Evolutionary conservation across 768 basidiomycete species (phyloP), one percentile per base, ranked within the genome.

Genomic region (Kwoniella europaea): DNA sequence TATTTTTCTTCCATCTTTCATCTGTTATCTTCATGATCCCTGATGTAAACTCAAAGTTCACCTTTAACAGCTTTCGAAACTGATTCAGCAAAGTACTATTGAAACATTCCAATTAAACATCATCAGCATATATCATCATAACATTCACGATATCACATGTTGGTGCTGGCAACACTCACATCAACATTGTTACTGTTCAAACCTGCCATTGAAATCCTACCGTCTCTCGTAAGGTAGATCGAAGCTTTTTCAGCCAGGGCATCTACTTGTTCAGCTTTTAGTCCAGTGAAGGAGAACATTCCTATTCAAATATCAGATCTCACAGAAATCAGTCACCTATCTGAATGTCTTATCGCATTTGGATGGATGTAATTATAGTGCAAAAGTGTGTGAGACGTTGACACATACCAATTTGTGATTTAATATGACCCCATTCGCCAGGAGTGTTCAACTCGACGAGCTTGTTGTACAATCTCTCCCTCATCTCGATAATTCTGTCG

Each of bases 381-480:
- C 10, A 16, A 62, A 42, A 1, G 22, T n/a, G 41, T 27, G 15
- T 20, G 16, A 15, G 29, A 60, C 42, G 66, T 27, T 27, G 27
- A 27, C 27, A 27, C 71, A 56, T 22, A 74, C 74, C 96, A 84
- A 98, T 98, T 87, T 98, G 97, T 63, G 89, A 88, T 76, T 91
- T 86, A 78, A 99, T 96, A 84, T 98, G 96, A n/a, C 90, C 89
- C 97, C 97, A 99, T 79, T 89, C 89, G 6, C 94, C 93, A 3
- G 94, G 94, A 62, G 93, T 95, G 79, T 91, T 88, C 74, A 93
- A 84, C 82, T 91, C 90, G 73, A 82, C 76, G n/a, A 82, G 80
- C 27, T 74, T 77, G 74, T 82, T 77, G 86, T 89, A 87, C 75
- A 99, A 86, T 85, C 91, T 88, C 72, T 88, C 85, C 53, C 97